Evolutionary conservation across 129 eudicot species (phyloP), one percentile per base, ranked within the genome.

Genomic region (Erigeron canadensis): DNA sequence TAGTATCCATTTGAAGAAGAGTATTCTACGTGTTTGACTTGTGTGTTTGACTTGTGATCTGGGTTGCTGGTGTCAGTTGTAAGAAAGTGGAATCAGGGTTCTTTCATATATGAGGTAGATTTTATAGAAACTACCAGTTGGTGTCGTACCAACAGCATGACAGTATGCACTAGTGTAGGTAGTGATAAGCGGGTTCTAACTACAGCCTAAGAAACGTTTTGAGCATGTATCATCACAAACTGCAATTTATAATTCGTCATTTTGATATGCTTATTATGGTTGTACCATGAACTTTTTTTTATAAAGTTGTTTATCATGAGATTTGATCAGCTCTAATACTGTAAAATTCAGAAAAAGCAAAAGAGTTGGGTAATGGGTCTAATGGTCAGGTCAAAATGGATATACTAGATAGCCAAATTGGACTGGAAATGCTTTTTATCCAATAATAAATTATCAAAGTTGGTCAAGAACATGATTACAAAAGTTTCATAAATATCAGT

Each of bases 161-260:
- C 99, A 91, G 8, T 96, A 88, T 58, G 96, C 91, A 21, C 99
- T 97, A 91, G 90, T 95, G 90, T 84, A 10, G 97, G 88, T 57
- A 95, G 66, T 15, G 97, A 80, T 21, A 96, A 80, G 1, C 96
- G 94, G 53, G 97, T 87, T 76, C 78, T 87, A 38, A 86, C 99
- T 40, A 95, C 99, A 8, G 99, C 99, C 69, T 87, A 88, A 55
- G 99, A 97, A 17, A 95, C 97, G 69, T 87, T 84, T 58, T 95
- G 99, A 44, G 99, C 99, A 55, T 96, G 96, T 80, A 77, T 95
- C 85, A 95, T 95, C 75, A 95, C 94, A 65, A 88, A 96, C 99
- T 95, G 58, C 48, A 45, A 50, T 66, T 37, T 39, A 68, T 12
- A 7, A 40, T 17, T n/a, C 7, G 4, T 4, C 4, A 53, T 6